These are phyloP conservation scores for Corylus americana DNA, from an alignment of 306 rosid genomes.

Conservation along the genomic window DNA sequence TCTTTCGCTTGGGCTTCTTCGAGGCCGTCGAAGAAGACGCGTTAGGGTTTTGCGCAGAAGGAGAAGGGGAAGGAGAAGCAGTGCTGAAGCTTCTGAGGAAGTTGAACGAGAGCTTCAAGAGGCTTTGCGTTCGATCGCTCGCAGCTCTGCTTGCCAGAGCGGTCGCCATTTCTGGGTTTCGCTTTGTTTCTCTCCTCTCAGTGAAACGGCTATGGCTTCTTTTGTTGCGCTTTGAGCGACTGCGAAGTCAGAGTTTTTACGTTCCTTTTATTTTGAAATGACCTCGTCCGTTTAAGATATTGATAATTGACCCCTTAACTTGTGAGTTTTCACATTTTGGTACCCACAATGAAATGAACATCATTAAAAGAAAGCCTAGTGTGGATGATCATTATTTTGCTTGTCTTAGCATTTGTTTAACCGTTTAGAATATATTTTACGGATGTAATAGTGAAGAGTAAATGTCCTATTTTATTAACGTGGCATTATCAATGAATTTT, in stretches of 20 bases:
- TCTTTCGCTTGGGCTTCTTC: conserved; percentile 66
- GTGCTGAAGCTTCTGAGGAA: conserved; percentile 58
- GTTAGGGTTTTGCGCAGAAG: conserved; percentile 40
- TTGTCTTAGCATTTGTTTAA: conserved; percentile 9
- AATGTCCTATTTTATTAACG: too few relatives aligned
- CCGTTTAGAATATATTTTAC: too few relatives aligned
- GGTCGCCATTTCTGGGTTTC: conserved; percentile 48
- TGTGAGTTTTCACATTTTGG: not conserved
- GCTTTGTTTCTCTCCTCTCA: not conserved
- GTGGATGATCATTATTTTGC: too few relatives aligned
- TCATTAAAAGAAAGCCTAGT: too few relatives aligned
- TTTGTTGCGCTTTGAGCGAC: not conserved
- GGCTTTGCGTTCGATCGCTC: conserved; percentile 33
- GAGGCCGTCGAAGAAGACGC: conserved; percentile 25
- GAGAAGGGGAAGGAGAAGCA: conserved; percentile 22
- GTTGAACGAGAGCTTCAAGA: conserved; percentile 44
- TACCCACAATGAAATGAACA: too few relatives aligned
- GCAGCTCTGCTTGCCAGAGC: conserved; percentile 44
- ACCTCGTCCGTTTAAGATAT: not conserved
- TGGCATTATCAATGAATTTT: too few relatives aligned
- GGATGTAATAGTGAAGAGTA: too few relatives aligned
- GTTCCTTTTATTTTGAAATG: not conserved
- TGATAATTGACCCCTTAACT: not conserved
- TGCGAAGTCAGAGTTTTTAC: not conserved
- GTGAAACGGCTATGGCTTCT: not conserved